Evolutionary conservation across 2,329 filamentous ascomycete species (phyloP), one percentile per base, ranked within the genome.

Genomic region (Colletotrichum spaethianum): DNA sequence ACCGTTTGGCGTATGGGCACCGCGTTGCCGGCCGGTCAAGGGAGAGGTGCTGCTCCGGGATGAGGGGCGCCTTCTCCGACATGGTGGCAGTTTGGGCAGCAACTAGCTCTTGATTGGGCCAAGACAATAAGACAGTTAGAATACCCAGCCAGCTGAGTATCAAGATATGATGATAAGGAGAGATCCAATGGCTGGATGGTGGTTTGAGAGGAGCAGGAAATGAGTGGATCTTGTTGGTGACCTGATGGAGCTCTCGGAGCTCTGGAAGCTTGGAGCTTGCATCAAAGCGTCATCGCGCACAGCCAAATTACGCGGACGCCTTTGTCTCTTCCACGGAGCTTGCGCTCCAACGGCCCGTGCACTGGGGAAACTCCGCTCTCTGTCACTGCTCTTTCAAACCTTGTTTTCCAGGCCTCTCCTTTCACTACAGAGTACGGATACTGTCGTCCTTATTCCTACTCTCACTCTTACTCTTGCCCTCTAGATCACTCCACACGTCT

Each of bases 61-160:
- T 40, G 20, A 72, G 52, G 33, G 69, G 69, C 28, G 28, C 69
- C 65, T 72, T 72, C 50, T 72, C 69, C 59, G 59, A 50, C 69
- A 72, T 72, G 38, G 44, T 48, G 52, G 16, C 33, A 36, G 8
- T 14, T 61, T 12, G 16, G 28, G 26, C 38, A 28, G 5, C 16
- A 23, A 6, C 40, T 60, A 18, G 31, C 42, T 53, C 26, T 55
- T 23, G 36, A 23, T 53, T 38, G 50, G 56, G 38, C 36, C 28
- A 40, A 14, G 16, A 33, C 50, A 38, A 59, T 64, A 40, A 26
- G 23, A 18, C 9, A 12, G 50, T 63, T 18, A n/a, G 59, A 20
- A 46, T 57, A 52, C 57, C 69, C 64, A 71, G 69, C 69, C 56
- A 52, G 69, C 69, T 68, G 69, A 68, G 69, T 28, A 52, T 68